A percentile compares a stretch with the other conserved stretches of the same genome.
These are phyloP conservation scores for Tilletia indica DNA, from an alignment of 1,284 basidiomycete species.

Conservation along the genomic window DNA sequence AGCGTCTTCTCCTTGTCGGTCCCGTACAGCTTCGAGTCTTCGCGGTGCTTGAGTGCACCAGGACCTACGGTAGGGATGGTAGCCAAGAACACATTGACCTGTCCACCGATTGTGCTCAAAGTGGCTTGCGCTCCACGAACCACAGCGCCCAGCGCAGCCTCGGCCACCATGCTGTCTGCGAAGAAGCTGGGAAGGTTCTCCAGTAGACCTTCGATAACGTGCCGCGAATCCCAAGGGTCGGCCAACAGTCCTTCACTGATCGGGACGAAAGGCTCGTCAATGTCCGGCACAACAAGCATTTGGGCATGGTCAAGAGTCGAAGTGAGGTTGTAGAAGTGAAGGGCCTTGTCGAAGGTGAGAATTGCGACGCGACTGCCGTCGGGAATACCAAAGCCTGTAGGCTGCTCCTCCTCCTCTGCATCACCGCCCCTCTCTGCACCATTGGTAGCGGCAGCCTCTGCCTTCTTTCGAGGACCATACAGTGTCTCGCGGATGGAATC, in stretches of 20 bases:
- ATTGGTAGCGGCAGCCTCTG: conserved; percentile 26
- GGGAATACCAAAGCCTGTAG: conserved; percentile 50
- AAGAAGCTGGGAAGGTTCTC: conserved; percentile 69
- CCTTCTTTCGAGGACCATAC: conserved; percentile 58
- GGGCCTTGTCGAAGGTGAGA: conserved; percentile 75
- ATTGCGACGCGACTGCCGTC: conserved; percentile 63
- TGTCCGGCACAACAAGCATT: conserved; percentile 82
- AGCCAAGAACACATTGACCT: conserved; percentile 77
- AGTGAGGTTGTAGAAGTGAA: conserved; percentile 88
- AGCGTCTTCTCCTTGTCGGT: conserved; percentile 84
- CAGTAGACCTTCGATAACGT: conserved; percentile 67
- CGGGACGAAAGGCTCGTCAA: conserved; percentile 87
- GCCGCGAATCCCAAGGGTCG: conserved; percentile 70
- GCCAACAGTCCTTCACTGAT: conserved; percentile 75
- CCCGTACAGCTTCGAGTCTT: conserved; percentile 75
- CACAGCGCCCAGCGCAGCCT: conserved; percentile 76
- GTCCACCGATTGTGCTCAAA: conserved; percentile 78
- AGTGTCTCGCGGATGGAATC: conserved; percentile 68
- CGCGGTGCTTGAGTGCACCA: conserved; percentile 65
- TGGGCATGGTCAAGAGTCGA: conserved; percentile 66
- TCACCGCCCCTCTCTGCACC: conserved; percentile 36
- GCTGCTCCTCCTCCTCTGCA: conserved; percentile 30
- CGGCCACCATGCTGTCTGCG: conserved; percentile 60
- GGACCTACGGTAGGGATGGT: conserved; percentile 75
- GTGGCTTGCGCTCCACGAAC: conserved; percentile 65